Evolutionary conservation across 1,139 yeast genomes (phyloP), one percentile per base, ranked within the genome.

Genomic region (Candida freyschussii): DNA sequence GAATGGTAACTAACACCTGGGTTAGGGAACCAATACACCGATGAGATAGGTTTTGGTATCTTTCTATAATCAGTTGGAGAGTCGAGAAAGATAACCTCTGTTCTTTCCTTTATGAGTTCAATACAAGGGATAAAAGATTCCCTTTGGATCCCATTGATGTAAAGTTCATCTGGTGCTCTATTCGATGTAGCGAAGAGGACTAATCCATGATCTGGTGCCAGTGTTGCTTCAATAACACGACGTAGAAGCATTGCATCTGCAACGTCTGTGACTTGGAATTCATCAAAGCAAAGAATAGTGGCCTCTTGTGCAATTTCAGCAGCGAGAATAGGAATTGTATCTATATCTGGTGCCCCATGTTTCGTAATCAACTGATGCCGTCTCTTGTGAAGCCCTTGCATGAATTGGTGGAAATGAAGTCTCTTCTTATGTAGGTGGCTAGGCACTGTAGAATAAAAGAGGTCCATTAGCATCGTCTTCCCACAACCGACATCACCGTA

Each of bases 401-500:
- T 91, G 57, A 91, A 91, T 47, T 87, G 95, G 59, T 91, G 98
- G 68, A 91, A 91, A 60, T 91, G 98, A 30, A 89, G 67, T 43
- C 98, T 67, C 48, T 67, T 72, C 50, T 86, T 87, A 17, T 91
- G 71, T 39, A 91, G 62, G 53, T 81, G 86, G 1, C 56, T 33
- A 0, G 97, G 96, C 12, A 91, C 69, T 0, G 96, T 85, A 15
- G 74, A 65, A 59, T 87, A 91, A 52, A 91, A 91, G 49, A 91
- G 67, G 59, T 91, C 98, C 97, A 91, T 89, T 43, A 91, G 67
- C 96, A 91, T 91, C 5, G 98, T 91, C 55, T 91, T 91, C 8
- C 98, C 98, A 60, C 97, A 87, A 4, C 98, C 98, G 27, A 91
- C 98, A 57, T 91, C 98, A 13, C 98, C 98, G 57, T 85, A 91